Conservation (phyloP, 2,329 filamentous ascomycete species). For the Hymenotorrendiella dingleyae region DNA sequence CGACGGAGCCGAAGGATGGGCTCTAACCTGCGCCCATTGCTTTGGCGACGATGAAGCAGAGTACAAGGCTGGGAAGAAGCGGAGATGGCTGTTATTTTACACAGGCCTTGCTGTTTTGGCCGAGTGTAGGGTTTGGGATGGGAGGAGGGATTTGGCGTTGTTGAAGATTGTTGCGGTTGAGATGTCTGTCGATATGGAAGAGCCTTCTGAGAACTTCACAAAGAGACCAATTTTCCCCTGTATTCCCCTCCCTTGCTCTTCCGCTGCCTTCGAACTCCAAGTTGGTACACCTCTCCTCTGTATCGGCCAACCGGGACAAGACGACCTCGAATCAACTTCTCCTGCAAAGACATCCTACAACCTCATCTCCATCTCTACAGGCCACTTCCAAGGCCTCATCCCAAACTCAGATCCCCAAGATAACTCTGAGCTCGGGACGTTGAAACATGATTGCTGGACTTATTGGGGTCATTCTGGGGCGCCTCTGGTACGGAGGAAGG, state of each 20-base stretch:
- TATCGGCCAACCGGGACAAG: slow-evolving; percentile 36
- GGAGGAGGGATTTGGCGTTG: slow-evolving; percentile 40
- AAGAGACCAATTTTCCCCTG: slow-evolving; percentile 1
- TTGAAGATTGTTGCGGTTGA: slow-evolving; percentile 35
- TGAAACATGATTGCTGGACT: slow-evolving; percentile 51
- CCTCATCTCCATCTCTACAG: slow-evolving; percentile 41
- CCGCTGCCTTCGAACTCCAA: no score
- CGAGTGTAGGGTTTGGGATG: slow-evolving; percentile 33
- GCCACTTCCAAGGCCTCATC: slow-evolving; percentile 36
- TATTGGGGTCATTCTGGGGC: slow-evolving; percentile 52
- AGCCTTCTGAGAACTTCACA: not conserved
- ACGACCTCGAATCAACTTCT: slow-evolving; percentile 41
- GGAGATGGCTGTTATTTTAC: slow-evolving; percentile 37
- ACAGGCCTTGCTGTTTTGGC: slow-evolving; percentile 33
- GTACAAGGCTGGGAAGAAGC: slow-evolving; percentile 23
- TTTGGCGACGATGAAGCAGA: slow-evolving; percentile 38
- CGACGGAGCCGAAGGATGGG: slow-evolving; percentile 35
- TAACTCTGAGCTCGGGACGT: slow-evolving; percentile 44
- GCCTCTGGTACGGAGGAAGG: slow-evolving; percentile 37
- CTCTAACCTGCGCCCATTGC: slow-evolving; percentile 47
- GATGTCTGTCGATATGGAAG: no score
- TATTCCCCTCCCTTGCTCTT: not conserved
- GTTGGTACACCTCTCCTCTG: slow-evolving; percentile 22
- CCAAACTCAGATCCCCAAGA: slow-evolving; percentile 39
- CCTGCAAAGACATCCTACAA: slow-evolving; percentile 34